Conservation (phyloP, 2,329 filamentous ascomycete species). For the Diaporthe ilicicola region DNA sequence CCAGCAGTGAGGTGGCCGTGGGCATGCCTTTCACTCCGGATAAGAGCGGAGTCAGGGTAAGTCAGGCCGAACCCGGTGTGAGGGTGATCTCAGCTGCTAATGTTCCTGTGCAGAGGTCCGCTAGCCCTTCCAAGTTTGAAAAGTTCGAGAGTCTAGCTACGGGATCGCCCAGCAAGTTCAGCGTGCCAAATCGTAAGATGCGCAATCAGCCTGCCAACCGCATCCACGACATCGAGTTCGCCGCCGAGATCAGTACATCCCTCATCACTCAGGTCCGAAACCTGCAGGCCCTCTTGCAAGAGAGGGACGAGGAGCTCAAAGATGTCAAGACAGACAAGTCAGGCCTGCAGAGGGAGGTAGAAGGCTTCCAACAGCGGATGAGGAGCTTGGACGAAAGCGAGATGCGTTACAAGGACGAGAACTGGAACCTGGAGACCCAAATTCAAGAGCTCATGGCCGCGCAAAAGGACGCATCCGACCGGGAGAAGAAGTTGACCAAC, state of each 20-base stretch:
- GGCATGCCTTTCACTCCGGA: constrained; percentile 64
- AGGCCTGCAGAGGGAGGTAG: constrained; percentile 82
- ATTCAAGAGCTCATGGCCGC: constrained; percentile 82
- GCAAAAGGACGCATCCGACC: constrained; percentile 79
- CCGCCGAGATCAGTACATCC: constrained; percentile 96
- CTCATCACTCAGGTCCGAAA: constrained; percentile 93
- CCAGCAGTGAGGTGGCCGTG: constrained; percentile 69
- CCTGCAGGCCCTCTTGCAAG: constrained; percentile 82
- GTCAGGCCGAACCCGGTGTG: constrained; percentile 37
- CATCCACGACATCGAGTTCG: constrained; percentile 96
- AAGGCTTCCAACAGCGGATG: constrained; percentile 81
- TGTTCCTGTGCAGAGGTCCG: constrained; percentile 62
- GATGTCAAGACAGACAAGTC: constrained; percentile 78
- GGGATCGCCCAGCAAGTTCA: constrained; percentile 88
- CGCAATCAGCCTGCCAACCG: constrained; percentile 89
- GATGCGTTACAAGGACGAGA: constrained; percentile 96
- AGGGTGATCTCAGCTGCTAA: constrained; percentile 25
- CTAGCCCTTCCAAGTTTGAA: constrained; percentile 70
- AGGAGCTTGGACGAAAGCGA: constrained; percentile 91
- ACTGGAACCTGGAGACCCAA: constrained; percentile 95
- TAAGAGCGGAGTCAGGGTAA: constrained; percentile 61
- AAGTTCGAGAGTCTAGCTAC: constrained; percentile 82
- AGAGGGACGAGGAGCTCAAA: constrained; percentile 88
- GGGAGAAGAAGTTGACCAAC: constrained; percentile 83
- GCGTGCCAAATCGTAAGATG: constrained; percentile 85